phyloP scores from a whole-genome alignment of 805 yeast genomes.

The Ogataea trehaloabstinens region DNA sequence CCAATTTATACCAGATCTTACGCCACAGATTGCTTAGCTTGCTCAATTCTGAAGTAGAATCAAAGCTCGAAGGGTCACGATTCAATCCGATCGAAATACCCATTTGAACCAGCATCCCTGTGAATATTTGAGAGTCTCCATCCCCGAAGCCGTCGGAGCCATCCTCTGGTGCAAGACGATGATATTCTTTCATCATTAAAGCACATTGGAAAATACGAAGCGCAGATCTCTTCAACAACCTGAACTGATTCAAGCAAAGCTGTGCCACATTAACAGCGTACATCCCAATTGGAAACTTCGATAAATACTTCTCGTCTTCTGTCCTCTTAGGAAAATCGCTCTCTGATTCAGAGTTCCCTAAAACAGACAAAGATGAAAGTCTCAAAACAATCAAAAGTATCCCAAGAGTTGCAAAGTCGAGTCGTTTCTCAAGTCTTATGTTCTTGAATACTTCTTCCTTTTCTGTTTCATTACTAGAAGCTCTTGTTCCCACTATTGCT shows the following conservation, averaged over 20 bases:
- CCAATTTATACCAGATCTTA: conserved; percentile 56
- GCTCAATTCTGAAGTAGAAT: conserved; percentile 7
- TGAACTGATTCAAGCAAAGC: conserved; percentile 54
- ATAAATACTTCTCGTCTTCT: conserved; percentile 35
- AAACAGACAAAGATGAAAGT: conserved; percentile 40
- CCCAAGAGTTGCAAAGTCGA: conserved; percentile 50
- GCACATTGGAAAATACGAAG: conserved; percentile 55
- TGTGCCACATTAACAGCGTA: conserved; percentile 49
- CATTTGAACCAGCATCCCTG: conserved; percentile 62
- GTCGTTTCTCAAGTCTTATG: conserved; percentile 38
- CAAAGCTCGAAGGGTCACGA: conserved; percentile 60
- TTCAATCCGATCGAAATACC: conserved; percentile 65
- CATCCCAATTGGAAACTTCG: conserved; percentile 44
- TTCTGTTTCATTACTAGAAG: conserved; percentile 31
- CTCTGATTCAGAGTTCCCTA: conserved; percentile 29
- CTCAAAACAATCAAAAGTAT: conserved; percentile 43
- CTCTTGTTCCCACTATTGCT: conserved; percentile 37
- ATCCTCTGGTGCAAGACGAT: conserved; percentile 50
- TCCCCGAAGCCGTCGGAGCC: conserved; percentile 55
- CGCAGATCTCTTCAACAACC: conserved; percentile 45
- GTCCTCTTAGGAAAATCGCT: conserved; percentile 24
- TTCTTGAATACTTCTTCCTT: conserved; percentile 33
- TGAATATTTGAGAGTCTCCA: conserved; percentile 54
- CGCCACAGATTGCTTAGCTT: conserved; percentile 47
- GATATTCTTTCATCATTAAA: conserved; percentile 49